Percentiles rank a stretch among this genome's conserved stretches.
Evolutionary conservation across 78 protist genomes (phyloP).

Genomic region (Diacronema lutheri): DNA sequence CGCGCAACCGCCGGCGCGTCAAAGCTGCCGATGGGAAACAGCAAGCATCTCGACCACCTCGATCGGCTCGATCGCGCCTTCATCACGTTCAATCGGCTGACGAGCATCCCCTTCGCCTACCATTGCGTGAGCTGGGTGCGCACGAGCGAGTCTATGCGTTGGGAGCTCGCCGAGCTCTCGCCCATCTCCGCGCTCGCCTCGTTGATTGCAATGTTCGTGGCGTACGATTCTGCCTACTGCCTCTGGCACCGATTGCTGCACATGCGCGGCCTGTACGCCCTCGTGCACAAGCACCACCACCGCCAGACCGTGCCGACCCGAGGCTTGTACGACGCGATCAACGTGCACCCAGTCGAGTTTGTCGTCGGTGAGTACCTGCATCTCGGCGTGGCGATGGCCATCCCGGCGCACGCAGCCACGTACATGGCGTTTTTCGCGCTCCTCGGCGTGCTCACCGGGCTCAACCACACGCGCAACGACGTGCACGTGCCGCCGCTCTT

Average conservation of each 20-base stretch:
- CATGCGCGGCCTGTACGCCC: background rate
- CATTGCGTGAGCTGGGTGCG: background rate
- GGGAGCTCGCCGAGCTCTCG: no score
- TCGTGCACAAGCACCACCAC: conserved; percentile 52
- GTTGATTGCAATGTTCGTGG: background rate
- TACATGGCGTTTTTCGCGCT: background rate
- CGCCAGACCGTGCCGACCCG: conserved; percentile 41
- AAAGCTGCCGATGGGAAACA: background rate
- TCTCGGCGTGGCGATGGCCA: no score
- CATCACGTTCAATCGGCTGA: conserved; percentile 2
- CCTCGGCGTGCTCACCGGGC: conserved; percentile 27
- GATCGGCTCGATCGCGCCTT: background rate
- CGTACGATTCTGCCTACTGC: conserved; percentile 41
- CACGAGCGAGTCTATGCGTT: no score
- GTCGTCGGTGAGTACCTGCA: conserved; percentile 6
- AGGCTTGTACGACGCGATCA: conserved; percentile 48
- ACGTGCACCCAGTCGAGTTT: conserved; percentile 47
- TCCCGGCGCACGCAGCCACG: background rate
- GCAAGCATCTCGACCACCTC: background rate
- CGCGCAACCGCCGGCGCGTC: no score
- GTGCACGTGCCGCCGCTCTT: background rate
- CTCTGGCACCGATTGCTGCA: conserved; percentile 41
- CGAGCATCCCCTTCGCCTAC: background rate
- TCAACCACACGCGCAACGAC: conserved; percentile 47
- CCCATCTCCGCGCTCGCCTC: background rate